A percentile compares a stretch with the other conserved stretches of the same genome.
Evolutionary conservation across 1,284 basidiomycete species (phyloP).

Genomic region (Malassezia globosa): DNA sequence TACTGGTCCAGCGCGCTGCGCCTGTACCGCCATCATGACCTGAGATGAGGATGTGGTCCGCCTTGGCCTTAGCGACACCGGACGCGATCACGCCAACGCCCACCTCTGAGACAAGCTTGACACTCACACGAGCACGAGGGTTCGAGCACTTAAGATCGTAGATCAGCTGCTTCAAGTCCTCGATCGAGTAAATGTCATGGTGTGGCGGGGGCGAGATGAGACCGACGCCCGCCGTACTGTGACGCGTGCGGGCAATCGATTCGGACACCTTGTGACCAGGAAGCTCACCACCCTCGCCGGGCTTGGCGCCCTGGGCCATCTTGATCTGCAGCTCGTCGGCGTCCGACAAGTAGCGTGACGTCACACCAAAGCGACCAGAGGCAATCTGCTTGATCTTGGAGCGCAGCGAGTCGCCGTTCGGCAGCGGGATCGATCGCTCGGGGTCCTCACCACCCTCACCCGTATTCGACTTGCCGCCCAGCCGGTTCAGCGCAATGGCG

Average conservation of each 20-base stretch:
- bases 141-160: conserved; percentile 45
- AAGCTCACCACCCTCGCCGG: conserved; percentile 44
- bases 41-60: conserved; percentile 41
- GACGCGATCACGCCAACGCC: conserved; percentile 42
- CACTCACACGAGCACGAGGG: conserved; percentile 35
- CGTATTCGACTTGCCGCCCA: conserved; percentile 44
- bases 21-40: conserved; percentile 46
- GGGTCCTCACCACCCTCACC: conserved; percentile 45
- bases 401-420: conserved; percentile 43
- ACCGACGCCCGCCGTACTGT: conserved; percentile 42
- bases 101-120: conserved; percentile 44
- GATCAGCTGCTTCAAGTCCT: conserved; percentile 44
- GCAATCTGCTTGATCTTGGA: conserved; percentile 46
- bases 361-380: conserved; percentile 43
- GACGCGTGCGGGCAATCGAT: conserved; percentile 42
- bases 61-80: conserved; percentile 45
- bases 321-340: conserved; percentile 45
- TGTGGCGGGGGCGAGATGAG: conserved; percentile 41
- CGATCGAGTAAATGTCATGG: conserved; percentile 45
- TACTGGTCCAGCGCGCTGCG: conserved; percentile 41
- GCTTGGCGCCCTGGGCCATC: conserved; percentile 45
- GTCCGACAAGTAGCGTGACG: conserved; percentile 40
- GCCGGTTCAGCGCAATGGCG: conserved; percentile 44
- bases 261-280: conserved; percentile 44
- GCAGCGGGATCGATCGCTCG: conserved; percentile 42